These are phyloP conservation scores for Colletotrichum tofieldiae DNA, from an alignment of 2,329 filamentous ascomycete species.

Conservation along the genomic window DNA sequence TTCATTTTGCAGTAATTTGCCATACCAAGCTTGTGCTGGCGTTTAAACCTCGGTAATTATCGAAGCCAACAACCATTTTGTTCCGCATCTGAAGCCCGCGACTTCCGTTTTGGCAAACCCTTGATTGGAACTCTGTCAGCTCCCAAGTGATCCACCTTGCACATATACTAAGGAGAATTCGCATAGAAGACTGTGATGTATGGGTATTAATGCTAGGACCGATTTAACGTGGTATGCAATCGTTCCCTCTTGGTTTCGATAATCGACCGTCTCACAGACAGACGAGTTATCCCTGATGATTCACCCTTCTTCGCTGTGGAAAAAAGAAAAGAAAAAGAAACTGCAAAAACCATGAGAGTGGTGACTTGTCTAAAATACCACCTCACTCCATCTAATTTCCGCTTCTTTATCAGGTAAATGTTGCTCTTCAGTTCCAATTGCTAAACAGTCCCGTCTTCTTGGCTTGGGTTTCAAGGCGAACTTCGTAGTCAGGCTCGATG, in stretches of 20 bases:
- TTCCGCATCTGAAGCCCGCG: too few relatives aligned
- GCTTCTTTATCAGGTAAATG: neutral
- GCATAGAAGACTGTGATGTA: neutral
- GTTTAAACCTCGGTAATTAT: too few relatives aligned
- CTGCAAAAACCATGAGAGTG: neutral
- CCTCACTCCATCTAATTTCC: neutral
- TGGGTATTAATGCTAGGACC: neutral
- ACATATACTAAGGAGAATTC: neutral
- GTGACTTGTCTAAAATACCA: neutral
- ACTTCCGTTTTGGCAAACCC: too few relatives aligned
- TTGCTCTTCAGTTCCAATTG: neutral
- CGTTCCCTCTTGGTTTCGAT: neutral
- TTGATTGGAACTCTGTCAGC: neutral
- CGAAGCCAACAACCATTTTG: too few relatives aligned
- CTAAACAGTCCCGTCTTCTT: neutral
- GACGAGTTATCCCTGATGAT: neutral
- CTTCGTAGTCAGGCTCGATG: neutral
- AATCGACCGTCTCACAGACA: neutral
- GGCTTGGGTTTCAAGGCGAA: neutral
- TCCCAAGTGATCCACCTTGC: neutral
- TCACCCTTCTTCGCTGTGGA: neutral
- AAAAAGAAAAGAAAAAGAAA: neutral
- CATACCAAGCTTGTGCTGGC: too few relatives aligned
- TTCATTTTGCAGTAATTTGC: too few relatives aligned
- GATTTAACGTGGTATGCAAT: neutral